Evolutionary conservation across 192 early-diverging fungal genomes (phyloP), one percentile per base, ranked within the genome.

Genomic region (Backusella morwellensis): DNA sequence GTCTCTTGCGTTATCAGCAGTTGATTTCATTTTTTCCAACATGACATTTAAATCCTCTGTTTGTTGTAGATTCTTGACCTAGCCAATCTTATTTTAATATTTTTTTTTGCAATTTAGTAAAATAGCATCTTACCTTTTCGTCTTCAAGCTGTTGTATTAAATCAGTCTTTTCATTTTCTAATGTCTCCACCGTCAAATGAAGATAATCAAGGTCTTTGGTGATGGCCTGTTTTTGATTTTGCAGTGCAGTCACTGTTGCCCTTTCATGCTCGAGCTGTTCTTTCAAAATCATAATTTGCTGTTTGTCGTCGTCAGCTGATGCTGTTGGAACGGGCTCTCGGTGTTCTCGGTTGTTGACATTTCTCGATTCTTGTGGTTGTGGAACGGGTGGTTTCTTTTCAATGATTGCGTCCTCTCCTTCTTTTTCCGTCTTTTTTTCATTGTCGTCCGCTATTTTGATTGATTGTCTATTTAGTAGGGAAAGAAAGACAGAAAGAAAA

Each of bases 221-320:
- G 35, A 82, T 78, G 19, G 80, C 80, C 47, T 77, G 66, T 75
- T 82, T 82, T 34, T 82, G 80, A 11, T 77, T 74, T 66, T 82
- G 80, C 35, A 82, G 40, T 4, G 75, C 77, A 6, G 14, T n/a
- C 6, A 70, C 63, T 3, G 77, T 70, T 1, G 76, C 68, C 12
- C 35, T 34, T 42, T 82, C 77, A n/a, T 40, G 68, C 8, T 73
- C 26, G 9, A 79, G 52, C 21, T 68, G 73, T 29, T 63, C 9
- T 63, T 63, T 63, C 29, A 63, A 63, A 9, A 11, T 26, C 2
- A 29, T 26, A 14, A 63, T 63, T 29, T 63, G 9, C 26, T 29
- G 56, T 63, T 63, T 63, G 14, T 63, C 56, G 26, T 63, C 56
- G 12, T 63, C 56, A 63, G 56, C 56, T 63, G 56, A 63, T 59